These are phyloP conservation scores for Aspergillus olivimuriae DNA, from an alignment of 495 filamentous ascomycete genomes.

Conservation along the genomic window DNA sequence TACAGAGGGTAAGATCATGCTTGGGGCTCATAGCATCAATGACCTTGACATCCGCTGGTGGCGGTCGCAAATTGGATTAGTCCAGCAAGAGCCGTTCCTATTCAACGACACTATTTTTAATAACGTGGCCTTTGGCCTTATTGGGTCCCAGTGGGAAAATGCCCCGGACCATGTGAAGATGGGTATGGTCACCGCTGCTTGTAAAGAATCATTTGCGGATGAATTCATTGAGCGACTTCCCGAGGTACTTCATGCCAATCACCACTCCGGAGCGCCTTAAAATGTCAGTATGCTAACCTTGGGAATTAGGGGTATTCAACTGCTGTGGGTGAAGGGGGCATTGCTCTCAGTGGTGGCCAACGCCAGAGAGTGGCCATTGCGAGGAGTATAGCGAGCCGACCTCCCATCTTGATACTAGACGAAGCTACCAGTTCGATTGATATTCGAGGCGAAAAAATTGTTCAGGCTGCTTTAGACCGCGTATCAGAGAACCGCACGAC, in stretches of 20 bases:
- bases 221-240: constrained; percentile 25
- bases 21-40: constrained; percentile 40
- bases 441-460: constrained; percentile 36
- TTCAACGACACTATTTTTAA: constrained; percentile 60
- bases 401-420: constrained; percentile 67
- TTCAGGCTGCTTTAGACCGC: constrained; percentile 41
- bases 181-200: constrained; percentile 19
- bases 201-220: constrained; percentile 15
- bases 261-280: no score
- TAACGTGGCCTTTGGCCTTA: constrained; percentile 57
- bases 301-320: constrained; percentile 28
- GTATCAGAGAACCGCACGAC: constrained; percentile 35
- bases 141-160: constrained; percentile 51
- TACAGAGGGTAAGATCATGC: constrained; percentile 18
- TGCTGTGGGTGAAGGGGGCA: constrained; percentile 27
- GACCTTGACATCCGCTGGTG: constrained; percentile 54
- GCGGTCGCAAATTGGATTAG: constrained; percentile 55
- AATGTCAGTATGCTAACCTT: no score
- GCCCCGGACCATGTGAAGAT: constrained; percentile 41
- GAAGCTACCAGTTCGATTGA: constrained; percentile 50
- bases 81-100: constrained; percentile 64
- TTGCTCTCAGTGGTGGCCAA: constrained; percentile 39
- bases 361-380: constrained; percentile 63
- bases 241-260: constrained; percentile 14
- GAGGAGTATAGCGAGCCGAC: constrained; percentile 73